Base-by-base conservation (phyloP, 192 early-diverging fungal species). In the Umbelopsis ramanniana region DNA sequence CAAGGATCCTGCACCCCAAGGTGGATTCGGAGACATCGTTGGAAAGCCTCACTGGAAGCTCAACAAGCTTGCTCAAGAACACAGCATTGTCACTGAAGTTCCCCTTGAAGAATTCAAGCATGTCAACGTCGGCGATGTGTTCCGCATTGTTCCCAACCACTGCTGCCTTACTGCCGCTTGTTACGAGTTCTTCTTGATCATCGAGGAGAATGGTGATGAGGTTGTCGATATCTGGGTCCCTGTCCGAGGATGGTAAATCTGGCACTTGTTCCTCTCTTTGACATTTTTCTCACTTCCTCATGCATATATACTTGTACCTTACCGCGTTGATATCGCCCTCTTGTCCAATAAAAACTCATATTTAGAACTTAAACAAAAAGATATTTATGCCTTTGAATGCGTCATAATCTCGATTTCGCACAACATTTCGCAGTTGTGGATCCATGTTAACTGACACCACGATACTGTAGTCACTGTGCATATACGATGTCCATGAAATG, bases 191-290 rank as follows among this genome's bases (percentile, higher is more conserved):
- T 79, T 72, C 24, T 45, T 79, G 21, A 70, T 79, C 29, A 66
- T 75, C 26, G 77, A 78, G 38, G 66, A 74, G 35, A 69, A 73
- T 1, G 52, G 72, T 19, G 73, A 75, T 46, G 46, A 22, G 14
- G 47, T 79, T 9, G 74, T 72, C 8, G 78, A 79, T 53, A 66
- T 79, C 9, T 79, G 78, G 78, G 74, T 79, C 14, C 78, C 78
- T 48, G 67, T 79, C 38, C 50, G 70, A 50, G 78, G 78, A 21
- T 79, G 78, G 78, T 79, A 79, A 68, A 24, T 5, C 24, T n/a
- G 12, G 2, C 17, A 47, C 17, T 19, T 17, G 22, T 11, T 12
- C 9, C 15, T 22, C 43, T 46, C 17, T 69, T 19, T 35, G 5
- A 7, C 4, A 0, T 46, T 69, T 24, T 66, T 66, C 22, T 26